phyloP scores from a whole-genome alignment of 31 red algal species.

The Porphyra umbilicalis region DNA sequence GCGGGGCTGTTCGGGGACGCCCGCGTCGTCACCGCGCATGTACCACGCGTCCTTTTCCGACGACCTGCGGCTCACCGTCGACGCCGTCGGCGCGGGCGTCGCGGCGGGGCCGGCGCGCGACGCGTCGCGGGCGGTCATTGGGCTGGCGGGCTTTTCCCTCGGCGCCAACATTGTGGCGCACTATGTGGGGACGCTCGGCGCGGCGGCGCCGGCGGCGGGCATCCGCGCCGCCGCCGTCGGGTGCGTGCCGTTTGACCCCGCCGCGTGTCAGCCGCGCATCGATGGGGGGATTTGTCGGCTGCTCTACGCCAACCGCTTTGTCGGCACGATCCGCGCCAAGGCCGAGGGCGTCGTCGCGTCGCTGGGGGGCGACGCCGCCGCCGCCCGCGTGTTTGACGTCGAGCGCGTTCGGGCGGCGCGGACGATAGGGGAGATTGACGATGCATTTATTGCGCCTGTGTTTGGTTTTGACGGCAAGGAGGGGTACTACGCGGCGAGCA shows the following conservation, averaged over 20 bases:
- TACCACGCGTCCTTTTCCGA: slow-evolving; percentile 90
- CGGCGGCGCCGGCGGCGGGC: slow-evolving; percentile 17
- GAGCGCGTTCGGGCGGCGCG: slow-evolving; percentile 20
- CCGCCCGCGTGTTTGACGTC: slow-evolving; percentile 18
- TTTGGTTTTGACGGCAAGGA: slow-evolving; percentile 75
- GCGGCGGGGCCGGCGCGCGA: slow-evolving; percentile 1
- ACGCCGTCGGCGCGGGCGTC: slow-evolving; percentile 25
- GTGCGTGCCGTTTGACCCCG: slow-evolving; percentile 85
- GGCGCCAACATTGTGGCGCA: slow-evolving; percentile 82
- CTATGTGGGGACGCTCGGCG: slow-evolving; percentile 43
- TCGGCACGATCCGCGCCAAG: slow-evolving; percentile 54
- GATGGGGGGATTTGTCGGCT: slow-evolving; percentile 47
- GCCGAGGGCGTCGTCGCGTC: slow-evolving; percentile 19
- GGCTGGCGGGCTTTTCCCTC: slow-evolving; percentile 76
- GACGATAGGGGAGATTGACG: slow-evolving; percentile 77
- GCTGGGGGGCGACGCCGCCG: neutral
- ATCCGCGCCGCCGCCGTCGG: slow-evolving; percentile 54
- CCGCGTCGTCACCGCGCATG: slow-evolving; percentile 35
- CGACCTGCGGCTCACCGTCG: slow-evolving; percentile 54
- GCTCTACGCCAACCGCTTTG: slow-evolving; percentile 60
- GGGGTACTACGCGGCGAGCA: slow-evolving; percentile 67
- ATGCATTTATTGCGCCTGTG: slow-evolving; percentile 72
- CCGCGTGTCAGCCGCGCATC: slow-evolving; percentile 49
- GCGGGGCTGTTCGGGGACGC: slow-evolving; percentile 59
- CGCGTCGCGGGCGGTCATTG: slow-evolving; percentile 10